Conservation (phyloP, 1,139 yeast species). For the Petasospora rhodanensis region DNA sequence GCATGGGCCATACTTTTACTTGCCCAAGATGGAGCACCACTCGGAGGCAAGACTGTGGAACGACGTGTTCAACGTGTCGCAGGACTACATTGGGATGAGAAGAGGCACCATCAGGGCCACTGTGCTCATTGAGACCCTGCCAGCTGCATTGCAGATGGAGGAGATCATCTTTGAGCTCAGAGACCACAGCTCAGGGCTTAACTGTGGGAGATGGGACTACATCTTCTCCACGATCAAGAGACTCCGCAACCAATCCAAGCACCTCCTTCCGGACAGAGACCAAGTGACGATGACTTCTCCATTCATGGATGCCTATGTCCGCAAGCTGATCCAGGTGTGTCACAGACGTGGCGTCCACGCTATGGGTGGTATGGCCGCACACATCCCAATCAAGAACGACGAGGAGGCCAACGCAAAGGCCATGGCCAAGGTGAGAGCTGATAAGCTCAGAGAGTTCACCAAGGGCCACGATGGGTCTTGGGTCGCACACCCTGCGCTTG, state of each 20-base stretch:
- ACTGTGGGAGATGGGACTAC: constrained; percentile 84
- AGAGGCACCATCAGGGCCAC: constrained; percentile 75
- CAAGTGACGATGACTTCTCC: constrained; percentile 76
- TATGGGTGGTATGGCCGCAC: constrained; percentile 88
- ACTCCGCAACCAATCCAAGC: constrained; percentile 52
- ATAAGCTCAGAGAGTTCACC: constrained; percentile 65
- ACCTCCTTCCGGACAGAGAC: constrained; percentile 65
- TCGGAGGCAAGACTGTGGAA: constrained; percentile 75
- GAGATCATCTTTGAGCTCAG: constrained; percentile 74
- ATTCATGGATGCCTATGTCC: constrained; percentile 70
- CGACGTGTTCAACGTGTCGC: constrained; percentile 65
- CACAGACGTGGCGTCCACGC: constrained; percentile 73
- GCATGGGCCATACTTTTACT: constrained; percentile 68
- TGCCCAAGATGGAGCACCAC: constrained; percentile 80
- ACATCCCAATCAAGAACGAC: constrained; percentile 69
- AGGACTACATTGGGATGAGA: constrained; percentile 57
- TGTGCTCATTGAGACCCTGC: constrained; percentile 69
- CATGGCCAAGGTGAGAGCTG: constrained; percentile 61
- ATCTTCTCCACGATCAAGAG: constrained; percentile 70
- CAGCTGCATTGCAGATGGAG: constrained; percentile 80
- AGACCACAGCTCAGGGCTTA: constrained; percentile 70
- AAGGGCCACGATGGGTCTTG: constrained; percentile 85
- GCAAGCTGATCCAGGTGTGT: constrained; percentile 60
- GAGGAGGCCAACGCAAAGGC: constrained; percentile 55
- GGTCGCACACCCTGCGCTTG: constrained; percentile 85